phyloP scores from a whole-genome alignment of 106 monocot species.

The Xerophyta viscosa region DNA sequence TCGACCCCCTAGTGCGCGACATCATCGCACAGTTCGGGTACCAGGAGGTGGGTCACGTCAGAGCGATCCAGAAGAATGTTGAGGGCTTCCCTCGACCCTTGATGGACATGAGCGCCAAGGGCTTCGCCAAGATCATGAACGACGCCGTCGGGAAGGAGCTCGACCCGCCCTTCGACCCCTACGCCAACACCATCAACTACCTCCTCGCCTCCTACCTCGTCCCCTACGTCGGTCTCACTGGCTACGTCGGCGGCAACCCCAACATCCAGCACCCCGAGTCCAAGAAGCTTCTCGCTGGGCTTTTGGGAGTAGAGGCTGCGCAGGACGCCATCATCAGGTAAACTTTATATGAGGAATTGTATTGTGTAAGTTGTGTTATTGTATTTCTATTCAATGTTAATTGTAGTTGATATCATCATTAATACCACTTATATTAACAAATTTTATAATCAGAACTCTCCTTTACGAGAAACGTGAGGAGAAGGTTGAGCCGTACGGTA shows the following conservation, averaged over 20 bases:
- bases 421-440: no score
- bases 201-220: slow-evolving; percentile 49
- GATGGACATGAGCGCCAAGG: slow-evolving; percentile 40
- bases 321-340: slow-evolving; percentile 76
- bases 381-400: no score
- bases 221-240: slow-evolving; percentile 57
- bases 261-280: slow-evolving; percentile 14
- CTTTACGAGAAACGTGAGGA: slow-evolving; percentile 25
- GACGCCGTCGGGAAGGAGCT: slow-evolving; percentile 14
- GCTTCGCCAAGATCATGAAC: slow-evolving; percentile 43
- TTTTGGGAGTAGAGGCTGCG: slow-evolving; percentile 61
- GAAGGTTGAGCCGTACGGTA: slow-evolving; percentile 41
- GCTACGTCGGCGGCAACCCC: slow-evolving; percentile 51
- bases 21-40: slow-evolving; percentile 48
- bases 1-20: slow-evolving; percentile 22
- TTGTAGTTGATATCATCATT: no score
- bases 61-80: slow-evolving; percentile 48
- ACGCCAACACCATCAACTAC: slow-evolving; percentile 36
- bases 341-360: no score
- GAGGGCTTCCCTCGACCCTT: slow-evolving; percentile 55
- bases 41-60: slow-evolving; percentile 73
- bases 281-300: slow-evolving; percentile 50
- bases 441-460: no score
- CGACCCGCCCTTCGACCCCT: slow-evolving; percentile 60
- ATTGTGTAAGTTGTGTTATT: no score